phyloP scores from a whole-genome alignment of 768 basidiomycete genomes.

The Mycena capillaripes region DNA sequence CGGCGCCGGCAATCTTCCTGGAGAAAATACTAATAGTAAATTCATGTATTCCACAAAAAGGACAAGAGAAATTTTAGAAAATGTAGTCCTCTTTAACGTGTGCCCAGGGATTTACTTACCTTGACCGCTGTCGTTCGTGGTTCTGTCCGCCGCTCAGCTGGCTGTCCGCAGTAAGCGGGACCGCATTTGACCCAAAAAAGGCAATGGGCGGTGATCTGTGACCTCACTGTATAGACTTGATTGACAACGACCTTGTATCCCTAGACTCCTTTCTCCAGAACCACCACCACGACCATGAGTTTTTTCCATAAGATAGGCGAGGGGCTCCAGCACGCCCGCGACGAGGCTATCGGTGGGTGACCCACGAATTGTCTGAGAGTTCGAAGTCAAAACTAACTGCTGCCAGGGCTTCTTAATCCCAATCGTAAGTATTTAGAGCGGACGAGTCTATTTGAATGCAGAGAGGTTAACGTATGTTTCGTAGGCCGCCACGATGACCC shows the following conservation, averaged over 20 bases:
- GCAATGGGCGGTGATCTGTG: conserved; percentile 1
- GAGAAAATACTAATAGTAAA: no score
- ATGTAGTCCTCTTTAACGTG: no score
- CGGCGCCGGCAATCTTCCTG: no score
- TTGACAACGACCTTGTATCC: background rate
- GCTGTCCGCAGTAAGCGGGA: no score
- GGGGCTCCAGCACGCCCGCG: conserved; percentile 56
- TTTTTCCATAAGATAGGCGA: conserved; percentile 54
- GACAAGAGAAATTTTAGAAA: no score
- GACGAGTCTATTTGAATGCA: background rate
- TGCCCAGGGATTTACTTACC: no score
- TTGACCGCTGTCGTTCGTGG: no score
- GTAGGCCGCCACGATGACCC: conserved; percentile 82
- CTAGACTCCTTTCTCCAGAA: background rate
- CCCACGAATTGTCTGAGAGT: background rate
- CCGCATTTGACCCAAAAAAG: background rate
- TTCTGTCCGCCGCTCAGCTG: no score
- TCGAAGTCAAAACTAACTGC: background rate
- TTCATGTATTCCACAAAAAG: no score
- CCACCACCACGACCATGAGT: conserved; percentile 46
- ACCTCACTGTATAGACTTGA: background rate
- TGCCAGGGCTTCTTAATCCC: conserved; percentile 58
- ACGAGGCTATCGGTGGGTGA: conserved; percentile 52
- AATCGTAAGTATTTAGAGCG: conserved; percentile 55
- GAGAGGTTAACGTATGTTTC: background rate